phyloP scores from a whole-genome alignment of 164 flowering plant species.

The Hamamelis virginiana region DNA sequence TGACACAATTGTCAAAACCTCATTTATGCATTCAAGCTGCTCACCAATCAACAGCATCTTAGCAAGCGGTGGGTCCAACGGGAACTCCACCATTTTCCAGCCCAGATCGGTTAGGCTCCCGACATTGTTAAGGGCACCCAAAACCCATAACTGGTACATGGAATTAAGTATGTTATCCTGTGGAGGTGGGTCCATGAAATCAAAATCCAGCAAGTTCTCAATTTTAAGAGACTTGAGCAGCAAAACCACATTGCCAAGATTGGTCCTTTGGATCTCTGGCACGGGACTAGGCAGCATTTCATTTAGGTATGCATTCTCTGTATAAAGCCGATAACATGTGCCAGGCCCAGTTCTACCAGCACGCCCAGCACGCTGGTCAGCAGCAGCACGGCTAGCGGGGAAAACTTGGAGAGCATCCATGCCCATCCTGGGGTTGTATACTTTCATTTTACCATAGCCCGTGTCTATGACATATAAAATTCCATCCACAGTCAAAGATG shows the following conservation, averaged over 20 bases:
- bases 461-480: constrained; percentile 90
- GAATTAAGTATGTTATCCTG: constrained; percentile 92
- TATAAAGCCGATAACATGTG: constrained; percentile 83
- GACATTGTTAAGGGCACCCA: constrained; percentile 84
- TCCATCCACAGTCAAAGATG: constrained; percentile 95
- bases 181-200: constrained; percentile 99
- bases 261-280: constrained; percentile 92
- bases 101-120: constrained; percentile 82
- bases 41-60: constrained; percentile 92
- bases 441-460: constrained; percentile 93
- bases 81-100: constrained; percentile 96
- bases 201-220: constrained; percentile 84
- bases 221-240: constrained; percentile 82
- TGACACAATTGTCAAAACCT: constrained; percentile 56
- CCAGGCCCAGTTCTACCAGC: constrained; percentile 99
- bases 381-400: constrained; percentile 88
- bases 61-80: constrained; percentile 93
- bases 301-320: constrained; percentile 76
- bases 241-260: constrained; percentile 88
- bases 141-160: constrained; percentile 93
- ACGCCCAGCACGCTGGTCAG: constrained; percentile 93
- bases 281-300: constrained; percentile 90
- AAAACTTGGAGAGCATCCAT: constrained; percentile 97
- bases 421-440: constrained; percentile 93
- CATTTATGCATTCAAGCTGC: constrained; percentile 64